These are phyloP conservation scores for Acidiella bohemica DNA, from an alignment of 495 filamentous ascomycete species.

Conservation along the genomic window DNA sequence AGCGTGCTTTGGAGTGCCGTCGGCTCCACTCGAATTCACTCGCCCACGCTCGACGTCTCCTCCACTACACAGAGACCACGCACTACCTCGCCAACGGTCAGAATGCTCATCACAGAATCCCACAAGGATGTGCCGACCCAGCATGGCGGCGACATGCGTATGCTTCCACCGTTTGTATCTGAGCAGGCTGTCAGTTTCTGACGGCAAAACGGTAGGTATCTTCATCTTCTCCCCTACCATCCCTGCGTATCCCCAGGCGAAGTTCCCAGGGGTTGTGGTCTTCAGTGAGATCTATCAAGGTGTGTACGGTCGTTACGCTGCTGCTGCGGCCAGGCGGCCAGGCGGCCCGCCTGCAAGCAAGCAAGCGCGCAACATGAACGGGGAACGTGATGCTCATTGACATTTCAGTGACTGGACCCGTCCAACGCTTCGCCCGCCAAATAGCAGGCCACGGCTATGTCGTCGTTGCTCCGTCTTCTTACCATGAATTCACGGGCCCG, in stretches of 20 bases:
- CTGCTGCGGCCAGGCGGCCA: too few species aligned
- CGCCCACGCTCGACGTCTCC: too few species aligned
- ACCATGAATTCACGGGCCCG: slow-evolving; percentile 84
- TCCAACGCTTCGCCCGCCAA: slow-evolving; percentile 79
- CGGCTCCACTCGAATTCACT: too few species aligned
- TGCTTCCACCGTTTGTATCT: slow-evolving; percentile 8
- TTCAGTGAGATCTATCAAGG: slow-evolving; percentile 98
- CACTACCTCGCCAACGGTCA: background rate
- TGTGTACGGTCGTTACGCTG: slow-evolving; percentile 27
- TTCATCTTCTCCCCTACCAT: slow-evolving; percentile 82
- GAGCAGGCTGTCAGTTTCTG: slow-evolving; percentile 3
- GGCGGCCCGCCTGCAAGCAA: too few species aligned
- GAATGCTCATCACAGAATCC: slow-evolving; percentile 56
- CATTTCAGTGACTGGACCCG: slow-evolving; percentile 71
- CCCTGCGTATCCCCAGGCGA: slow-evolving; percentile 70
- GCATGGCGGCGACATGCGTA: slow-evolving; percentile 54
- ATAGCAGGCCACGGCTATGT: slow-evolving; percentile 92
- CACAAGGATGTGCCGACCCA: slow-evolving; percentile 53
- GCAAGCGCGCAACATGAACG: too few species aligned
- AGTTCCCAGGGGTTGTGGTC: slow-evolving; percentile 79
- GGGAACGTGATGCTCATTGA: too few species aligned
- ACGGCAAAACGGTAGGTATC: slow-evolving; percentile 47
- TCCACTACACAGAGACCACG: background rate
- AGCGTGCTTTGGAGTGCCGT: too few species aligned
- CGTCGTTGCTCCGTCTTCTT: slow-evolving; percentile 76